Evolutionary conservation across 164 flowering plant genomes (phyloP), one percentile per base, ranked within the genome.

Genomic region (Annona squamosa): DNA sequence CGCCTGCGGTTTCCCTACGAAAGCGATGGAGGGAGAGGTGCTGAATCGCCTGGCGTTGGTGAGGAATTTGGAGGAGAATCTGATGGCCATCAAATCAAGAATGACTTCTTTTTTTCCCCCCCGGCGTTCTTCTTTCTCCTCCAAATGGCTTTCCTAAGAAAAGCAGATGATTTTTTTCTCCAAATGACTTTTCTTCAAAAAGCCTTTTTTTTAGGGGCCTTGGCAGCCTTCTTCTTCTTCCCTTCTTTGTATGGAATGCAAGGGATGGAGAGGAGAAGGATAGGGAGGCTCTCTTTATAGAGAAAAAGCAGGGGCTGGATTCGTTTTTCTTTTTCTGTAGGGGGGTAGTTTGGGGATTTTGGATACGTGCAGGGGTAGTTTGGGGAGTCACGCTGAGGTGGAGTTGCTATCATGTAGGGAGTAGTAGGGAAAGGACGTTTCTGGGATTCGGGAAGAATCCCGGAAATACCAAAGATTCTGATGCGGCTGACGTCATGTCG

Each of bases 21-120:
- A 12, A 78, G 70, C 69, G 65, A 73, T 9, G 66, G 73, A 17
- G 19, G 84, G 37, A 65, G 86, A 72, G 7, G 86, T 80, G 75
- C 71, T 78, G 61, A 82, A 72, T 2, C 70, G 69, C 46, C 83
- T 70, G 75, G 81, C 67, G 18, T 46, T 74, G 7, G 69, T 46
- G 70, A 78, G 76, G 71, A 78, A 75, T 63, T 74, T 81, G 57
- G 80, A 72, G 16, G 80, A 76, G 19, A 72, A 37, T 48, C 81
- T 74, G 63, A 48, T 73, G 37, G 86, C 87, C 87, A 85, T 85
- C 48, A 71, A 74, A 26, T 26, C 37, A 26, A 26, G 37, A 44
- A 52, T 48, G 59, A 2, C 43, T 13, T 43, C 43, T 43, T 44
- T 43, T 5, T 62, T 4, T 12, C 17, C 3, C 65, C 26, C 26